Base-by-base conservation (phyloP, 768 basidiomycete genomes). In the Leccinum fibrillosum region DNA sequence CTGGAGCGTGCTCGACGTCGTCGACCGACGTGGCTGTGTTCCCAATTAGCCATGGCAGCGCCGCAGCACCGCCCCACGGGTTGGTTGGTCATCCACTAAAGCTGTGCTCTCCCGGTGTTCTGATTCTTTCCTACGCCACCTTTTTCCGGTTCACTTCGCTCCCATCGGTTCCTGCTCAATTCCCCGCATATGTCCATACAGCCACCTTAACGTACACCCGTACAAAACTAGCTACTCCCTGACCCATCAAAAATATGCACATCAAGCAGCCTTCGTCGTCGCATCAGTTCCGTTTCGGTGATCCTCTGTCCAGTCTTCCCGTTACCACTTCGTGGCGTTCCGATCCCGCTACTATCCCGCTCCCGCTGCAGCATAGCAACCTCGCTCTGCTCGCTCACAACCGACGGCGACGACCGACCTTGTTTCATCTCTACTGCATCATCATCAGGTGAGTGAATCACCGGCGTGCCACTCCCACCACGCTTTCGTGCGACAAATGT, bases 281-380 rank as follows among this genome's bases (percentile, higher is more conserved):
- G 76, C 80, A 94, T 87, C 69, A 93, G 71, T 72, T 91, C 90
- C 19, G 77, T 81, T 72, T 92, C 90, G n/a, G 82, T 80, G 56
- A 90, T 91, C 44, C 84, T 85, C 61, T 86, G 84, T 17, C 88
- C 86, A 13, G 80, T 76, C 74, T 73, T 79, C 63, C 64, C 83
- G 71, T 62, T 73, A 1, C 63, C 64, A 10, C 21, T 62, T 2
- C 71, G 64, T 2, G 71, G 72, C 1, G 69, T 74, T 2, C 69
- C 60, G 15, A n/a, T 60, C 49, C 23, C 66, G n/a, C 60, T 74
- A 72, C 60, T 74, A 72, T 73, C 69, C 54, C 64, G 62, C 23
- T 60, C 67, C 5, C 68, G 52, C 6, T 55, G 52, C 30, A 30
- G 52, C 30, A 30, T 50, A 11, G 34, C 52, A 23, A 37, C 55